phyloP scores from a whole-genome alignment of 768 basidiomycete species.

The Rhodosporidiobolus sp. region DNA sequence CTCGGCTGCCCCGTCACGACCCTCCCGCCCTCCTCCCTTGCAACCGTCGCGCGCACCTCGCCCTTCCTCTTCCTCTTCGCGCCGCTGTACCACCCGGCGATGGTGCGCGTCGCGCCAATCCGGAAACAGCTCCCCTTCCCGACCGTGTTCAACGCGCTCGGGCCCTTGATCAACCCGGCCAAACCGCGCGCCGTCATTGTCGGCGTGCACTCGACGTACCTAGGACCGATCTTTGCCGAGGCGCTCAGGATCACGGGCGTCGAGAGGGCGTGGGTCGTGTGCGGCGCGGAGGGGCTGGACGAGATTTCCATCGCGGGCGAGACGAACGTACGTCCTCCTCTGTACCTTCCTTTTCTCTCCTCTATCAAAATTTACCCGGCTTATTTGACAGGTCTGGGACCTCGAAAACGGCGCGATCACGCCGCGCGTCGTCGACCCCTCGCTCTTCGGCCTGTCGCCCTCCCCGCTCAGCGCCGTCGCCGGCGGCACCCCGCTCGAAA shows the following conservation, averaged over 20 bases:
- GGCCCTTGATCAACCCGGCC: slow-evolving; percentile 90
- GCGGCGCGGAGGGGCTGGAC: slow-evolving; percentile 84
- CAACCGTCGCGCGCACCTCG: slow-evolving; percentile 56
- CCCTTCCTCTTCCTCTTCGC: slow-evolving; percentile 94
- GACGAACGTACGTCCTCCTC: slow-evolving; percentile 63
- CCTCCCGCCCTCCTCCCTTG: slow-evolving; percentile 58
- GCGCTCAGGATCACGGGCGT: slow-evolving; percentile 72
- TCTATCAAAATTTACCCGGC: neutral
- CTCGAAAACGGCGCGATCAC: slow-evolving; percentile 61
- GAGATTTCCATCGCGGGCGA: slow-evolving; percentile 93
- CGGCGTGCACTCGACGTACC: slow-evolving; percentile 76
- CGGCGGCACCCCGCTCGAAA: slow-evolving; percentile 72
- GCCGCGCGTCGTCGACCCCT: slow-evolving; percentile 57
- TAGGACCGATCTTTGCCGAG: slow-evolving; percentile 76
- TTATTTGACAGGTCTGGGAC: slow-evolving; percentile 59
- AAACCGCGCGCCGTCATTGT: slow-evolving; percentile 82
- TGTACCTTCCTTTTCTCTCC: neutral
- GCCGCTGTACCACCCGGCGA: slow-evolving; percentile 83
- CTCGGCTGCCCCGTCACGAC: slow-evolving; percentile 63
- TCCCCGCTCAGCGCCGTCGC: slow-evolving; percentile 69
- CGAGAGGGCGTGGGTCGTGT: slow-evolving; percentile 82
- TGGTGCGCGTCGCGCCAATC: slow-evolving; percentile 76
- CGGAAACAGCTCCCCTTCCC: slow-evolving; percentile 86
- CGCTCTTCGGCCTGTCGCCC: slow-evolving; percentile 73
- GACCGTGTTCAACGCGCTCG: slow-evolving; percentile 92